Evolutionary conservation across 345 rosid genomes (phyloP).

Genomic region (Acer campestre): DNA sequence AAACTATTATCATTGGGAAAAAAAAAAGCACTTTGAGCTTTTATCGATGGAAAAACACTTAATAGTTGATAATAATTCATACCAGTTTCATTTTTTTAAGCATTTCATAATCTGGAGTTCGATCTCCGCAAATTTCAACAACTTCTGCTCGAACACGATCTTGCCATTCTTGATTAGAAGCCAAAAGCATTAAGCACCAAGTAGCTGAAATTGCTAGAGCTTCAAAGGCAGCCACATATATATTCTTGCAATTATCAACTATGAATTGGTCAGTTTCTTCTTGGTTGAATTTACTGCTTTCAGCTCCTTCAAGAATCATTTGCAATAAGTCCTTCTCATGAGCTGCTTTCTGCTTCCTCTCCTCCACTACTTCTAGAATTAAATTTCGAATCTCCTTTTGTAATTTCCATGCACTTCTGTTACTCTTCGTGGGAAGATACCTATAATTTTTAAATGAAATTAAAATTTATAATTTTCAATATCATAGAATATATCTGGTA

Average conservation of each 20-base stretch:
- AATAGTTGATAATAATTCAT: no score
- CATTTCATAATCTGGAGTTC: constrained; percentile 30
- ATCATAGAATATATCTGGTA: no score
- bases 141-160: constrained; percentile 44
- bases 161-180: constrained; percentile 54
- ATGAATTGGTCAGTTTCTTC: constrained; percentile 35
- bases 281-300: constrained; percentile 17
- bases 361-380: constrained; percentile 37
- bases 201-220: constrained; percentile 43
- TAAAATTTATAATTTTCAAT: no score
- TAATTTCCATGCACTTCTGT: constrained; percentile 39
- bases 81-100: constrained; percentile 43
- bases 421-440: constrained; percentile 35
- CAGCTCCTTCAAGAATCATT: constrained; percentile 40
- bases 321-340: constrained; percentile 39
- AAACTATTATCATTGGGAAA: no score
- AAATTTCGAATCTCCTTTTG: constrained; percentile 36
- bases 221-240: constrained; percentile 51
- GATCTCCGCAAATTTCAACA: constrained; percentile 26
- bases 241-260: constrained; percentile 57
- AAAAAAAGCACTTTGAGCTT: no score
- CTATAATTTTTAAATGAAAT: constrained; percentile 1
- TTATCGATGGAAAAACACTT: no score
- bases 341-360: constrained; percentile 14
- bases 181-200: constrained; percentile 53